These are phyloP conservation scores for Aureobasidium sp. DNA, from an alignment of 2,329 filamentous ascomycete genomes.

Conservation along the genomic window DNA sequence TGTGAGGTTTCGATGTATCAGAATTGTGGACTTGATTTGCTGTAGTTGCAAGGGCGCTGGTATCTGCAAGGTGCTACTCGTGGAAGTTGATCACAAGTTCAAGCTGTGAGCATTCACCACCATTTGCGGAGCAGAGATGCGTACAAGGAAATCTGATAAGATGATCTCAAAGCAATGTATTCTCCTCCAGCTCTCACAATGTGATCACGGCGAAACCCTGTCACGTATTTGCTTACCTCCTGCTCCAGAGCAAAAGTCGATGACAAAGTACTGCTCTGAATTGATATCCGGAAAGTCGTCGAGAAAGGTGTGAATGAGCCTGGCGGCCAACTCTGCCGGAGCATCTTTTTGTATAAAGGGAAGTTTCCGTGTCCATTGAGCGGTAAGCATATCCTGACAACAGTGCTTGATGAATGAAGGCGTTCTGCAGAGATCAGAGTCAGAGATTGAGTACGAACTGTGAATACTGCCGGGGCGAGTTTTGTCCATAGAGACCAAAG, in stretches of 20 bases:
- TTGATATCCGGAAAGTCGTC: conserved; percentile 37
- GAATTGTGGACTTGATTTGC: not conserved
- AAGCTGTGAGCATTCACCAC: not conserved
- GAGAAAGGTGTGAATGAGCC: conserved; percentile 42
- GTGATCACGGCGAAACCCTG: not conserved
- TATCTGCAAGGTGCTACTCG: not conserved
- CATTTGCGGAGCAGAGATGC: not conserved
- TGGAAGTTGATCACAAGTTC: not conserved
- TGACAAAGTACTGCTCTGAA: conserved; percentile 51
- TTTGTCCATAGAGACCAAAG: not conserved
- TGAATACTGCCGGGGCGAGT: not conserved
- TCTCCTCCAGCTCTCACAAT: not conserved
- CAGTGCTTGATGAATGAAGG: conserved; percentile 57
- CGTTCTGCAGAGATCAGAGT: conserved; percentile 44
- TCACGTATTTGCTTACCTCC: conserved; percentile 43
- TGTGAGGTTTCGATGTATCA: not conserved
- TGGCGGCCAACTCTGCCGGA: conserved; percentile 55
- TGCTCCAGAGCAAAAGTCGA: conserved; percentile 71
- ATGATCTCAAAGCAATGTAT: no score
- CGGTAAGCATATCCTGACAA: conserved; percentile 58
- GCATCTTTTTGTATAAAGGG: conserved; percentile 52
- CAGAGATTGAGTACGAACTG: not conserved
- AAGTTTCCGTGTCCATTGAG: conserved; percentile 55
- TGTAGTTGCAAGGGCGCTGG: not conserved
- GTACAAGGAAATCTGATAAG: not conserved